These are phyloP conservation scores for Oryza longistaminata DNA, from an alignment of 176 grass and related monocot genomes.

Conservation along the genomic window DNA sequence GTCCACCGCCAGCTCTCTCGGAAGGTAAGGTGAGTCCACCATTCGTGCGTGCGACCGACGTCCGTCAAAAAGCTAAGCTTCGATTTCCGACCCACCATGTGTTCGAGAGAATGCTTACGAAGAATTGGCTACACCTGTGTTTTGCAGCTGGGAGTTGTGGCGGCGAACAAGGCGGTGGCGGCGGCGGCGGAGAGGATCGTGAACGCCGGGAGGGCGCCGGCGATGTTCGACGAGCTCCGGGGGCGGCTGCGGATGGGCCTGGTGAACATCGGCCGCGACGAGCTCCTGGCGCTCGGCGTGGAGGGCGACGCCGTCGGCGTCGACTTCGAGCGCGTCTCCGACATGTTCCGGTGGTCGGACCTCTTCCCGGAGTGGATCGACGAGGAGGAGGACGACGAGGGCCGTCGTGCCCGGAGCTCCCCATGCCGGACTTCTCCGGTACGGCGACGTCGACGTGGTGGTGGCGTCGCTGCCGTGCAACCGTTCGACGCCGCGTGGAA, in stretches of 20 bases:
- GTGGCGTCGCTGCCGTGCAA: constrained; percentile 72
- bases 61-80: no score
- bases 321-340: constrained; percentile 56
- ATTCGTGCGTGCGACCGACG: neutral
- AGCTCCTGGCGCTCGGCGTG: constrained; percentile 51
- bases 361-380: constrained; percentile 94
- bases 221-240: constrained; percentile 59
- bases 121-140: no score
- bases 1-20: constrained; percentile 41
- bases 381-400: constrained; percentile 77
- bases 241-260: constrained; percentile 54
- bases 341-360: constrained; percentile 64
- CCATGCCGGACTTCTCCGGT: constrained; percentile 66
- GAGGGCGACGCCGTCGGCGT: constrained; percentile 47
- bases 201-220: constrained; percentile 45
- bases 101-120: no score
- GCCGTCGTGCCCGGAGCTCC: constrained; percentile 76
- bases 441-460: constrained; percentile 63
- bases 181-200: constrained; percentile 49
- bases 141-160: constrained; percentile 45
- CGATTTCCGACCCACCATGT: no score
- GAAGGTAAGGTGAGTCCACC: constrained; percentile 93
- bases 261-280: constrained; percentile 66
- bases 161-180: constrained; percentile 43
- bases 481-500: constrained; percentile 42